Evolutionary conservation across 2,329 filamentous ascomycete genomes (phyloP).

Genomic region (Coleophoma cylindrospora): DNA sequence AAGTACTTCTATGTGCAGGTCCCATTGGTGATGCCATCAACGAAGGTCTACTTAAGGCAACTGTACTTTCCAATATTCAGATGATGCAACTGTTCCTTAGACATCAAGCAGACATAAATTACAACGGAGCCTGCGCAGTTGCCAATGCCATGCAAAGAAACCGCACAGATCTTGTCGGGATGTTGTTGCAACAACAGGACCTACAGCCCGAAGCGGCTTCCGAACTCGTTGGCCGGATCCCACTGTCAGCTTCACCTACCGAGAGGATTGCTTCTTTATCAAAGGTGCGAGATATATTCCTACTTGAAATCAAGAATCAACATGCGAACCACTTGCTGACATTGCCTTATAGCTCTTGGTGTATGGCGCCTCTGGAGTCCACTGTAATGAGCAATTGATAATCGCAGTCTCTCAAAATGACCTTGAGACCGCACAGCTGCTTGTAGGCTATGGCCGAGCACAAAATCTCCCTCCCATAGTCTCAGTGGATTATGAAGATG

Average conservation of each 20-base stretch:
- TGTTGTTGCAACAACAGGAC: conserved; percentile 8
- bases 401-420: conserved; percentile 16
- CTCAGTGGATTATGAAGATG: conserved; percentile 20
- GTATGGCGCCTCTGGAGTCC: conserved; percentile 15
- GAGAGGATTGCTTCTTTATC: conserved; percentile 6
- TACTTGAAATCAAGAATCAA: neutral
- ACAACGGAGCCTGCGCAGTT: conserved; percentile 30
- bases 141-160: conserved; percentile 26
- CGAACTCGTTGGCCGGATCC: conserved; percentile 7
- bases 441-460: conserved; percentile 12
- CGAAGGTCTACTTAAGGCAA: conserved; percentile 10
- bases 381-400: conserved; percentile 16
- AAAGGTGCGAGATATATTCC: neutral
- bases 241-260: neutral
- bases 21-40: conserved; percentile 39
- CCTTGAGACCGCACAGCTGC: conserved; percentile 12
- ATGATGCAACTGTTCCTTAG: conserved; percentile 47
- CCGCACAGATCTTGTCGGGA: conserved; percentile 7
- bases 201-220: conserved; percentile 10
- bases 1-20: conserved; percentile 53
- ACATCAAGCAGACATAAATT: conserved; percentile 49
- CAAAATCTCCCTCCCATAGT: conserved; percentile 8
- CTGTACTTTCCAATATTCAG: conserved; percentile 9
- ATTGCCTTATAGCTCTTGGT: conserved; percentile 11
- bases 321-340: neutral